Conservation (phyloP, 2,329 filamentous ascomycete genomes). For the Metarhizium guizhouense region DNA sequence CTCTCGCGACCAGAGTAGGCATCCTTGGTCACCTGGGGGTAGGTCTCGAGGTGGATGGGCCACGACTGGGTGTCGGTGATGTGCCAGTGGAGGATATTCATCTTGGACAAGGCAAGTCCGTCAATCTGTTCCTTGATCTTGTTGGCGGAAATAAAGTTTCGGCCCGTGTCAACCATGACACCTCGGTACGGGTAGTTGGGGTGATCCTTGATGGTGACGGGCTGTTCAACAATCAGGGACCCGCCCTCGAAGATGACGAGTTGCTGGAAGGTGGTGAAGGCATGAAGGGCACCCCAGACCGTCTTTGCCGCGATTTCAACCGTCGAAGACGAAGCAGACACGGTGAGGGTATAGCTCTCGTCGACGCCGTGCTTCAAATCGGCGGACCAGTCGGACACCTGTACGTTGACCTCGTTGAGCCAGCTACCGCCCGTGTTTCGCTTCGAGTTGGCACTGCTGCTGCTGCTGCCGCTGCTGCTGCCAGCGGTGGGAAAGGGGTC, state of each 20-base stretch:
- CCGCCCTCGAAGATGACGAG: slow-evolving; percentile 38
- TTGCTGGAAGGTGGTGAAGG: slow-evolving; percentile 49
- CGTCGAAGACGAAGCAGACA: slow-evolving; percentile 26
- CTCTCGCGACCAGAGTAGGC: slow-evolving; percentile 41
- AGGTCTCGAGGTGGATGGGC: slow-evolving; percentile 39
- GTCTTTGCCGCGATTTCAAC: slow-evolving; percentile 40
- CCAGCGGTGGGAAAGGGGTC: slow-evolving; percentile 38
- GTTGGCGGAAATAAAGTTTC: slow-evolving; percentile 41
- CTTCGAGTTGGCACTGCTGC: slow-evolving; percentile 16
- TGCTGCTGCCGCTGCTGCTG: slow-evolving; percentile 11
- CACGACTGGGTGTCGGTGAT: slow-evolving; percentile 46
- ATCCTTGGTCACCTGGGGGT: slow-evolving; percentile 43
- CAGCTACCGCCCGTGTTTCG: slow-evolving; percentile 10
- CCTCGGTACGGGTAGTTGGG: slow-evolving; percentile 45
- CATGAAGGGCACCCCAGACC: slow-evolving; percentile 44
- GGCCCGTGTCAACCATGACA: slow-evolving; percentile 45
- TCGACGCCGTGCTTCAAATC: slow-evolving; percentile 46
- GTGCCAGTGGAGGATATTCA: slow-evolving; percentile 51
- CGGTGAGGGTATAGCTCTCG: slow-evolving; percentile 44
- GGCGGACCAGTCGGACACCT: slow-evolving; percentile 33
- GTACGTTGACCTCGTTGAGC: slow-evolving; percentile 35
- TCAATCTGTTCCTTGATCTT: slow-evolving; percentile 47
- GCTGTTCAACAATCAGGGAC: slow-evolving; percentile 40
- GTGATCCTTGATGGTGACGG: slow-evolving; percentile 39
- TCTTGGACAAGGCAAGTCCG: slow-evolving; percentile 45